Percentiles rank a stretch among this genome's conserved stretches.
phyloP scores from a whole-genome alignment of 108 stramenopile species.

The Fistulifera pelliculosa region DNA sequence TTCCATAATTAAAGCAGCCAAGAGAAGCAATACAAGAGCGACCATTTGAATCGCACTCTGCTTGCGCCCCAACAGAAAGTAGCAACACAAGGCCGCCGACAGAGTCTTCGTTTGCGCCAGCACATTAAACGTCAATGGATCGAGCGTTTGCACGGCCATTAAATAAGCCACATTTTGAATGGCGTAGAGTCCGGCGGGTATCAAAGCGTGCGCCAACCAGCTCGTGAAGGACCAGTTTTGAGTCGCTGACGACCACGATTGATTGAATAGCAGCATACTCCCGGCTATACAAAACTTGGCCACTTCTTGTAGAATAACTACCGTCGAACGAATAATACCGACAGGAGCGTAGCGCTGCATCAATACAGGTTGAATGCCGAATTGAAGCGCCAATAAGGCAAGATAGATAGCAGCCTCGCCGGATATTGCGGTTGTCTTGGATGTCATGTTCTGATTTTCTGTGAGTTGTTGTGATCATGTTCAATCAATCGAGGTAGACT shows the following conservation, averaged over 20 bases:
- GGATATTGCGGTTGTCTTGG: too few relatives aligned
- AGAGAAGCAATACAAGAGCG: slow-evolving; percentile 64
- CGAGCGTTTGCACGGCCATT: slow-evolving; percentile 81
- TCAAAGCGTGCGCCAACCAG: slow-evolving; percentile 54
- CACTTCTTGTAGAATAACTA: slow-evolving; percentile 47
- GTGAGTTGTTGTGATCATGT: too few relatives aligned
- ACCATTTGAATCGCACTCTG: slow-evolving; percentile 74
- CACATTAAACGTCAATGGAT: slow-evolving; percentile 86
- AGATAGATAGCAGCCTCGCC: slow-evolving; percentile 38
- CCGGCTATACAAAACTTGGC: slow-evolving; percentile 31
- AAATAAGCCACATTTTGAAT: slow-evolving; percentile 84
- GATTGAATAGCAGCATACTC: slow-evolving; percentile 16
- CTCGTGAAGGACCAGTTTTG: slow-evolving; percentile 41
- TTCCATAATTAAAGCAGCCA: slow-evolving; percentile 72
- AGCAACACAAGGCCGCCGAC: slow-evolving; percentile 86
- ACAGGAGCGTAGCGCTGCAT: slow-evolving; percentile 41
- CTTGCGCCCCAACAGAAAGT: slow-evolving; percentile 68
- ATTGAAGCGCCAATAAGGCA: slow-evolving; percentile 76
- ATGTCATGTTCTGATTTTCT: too few relatives aligned
- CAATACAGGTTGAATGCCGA: slow-evolving; percentile 85
- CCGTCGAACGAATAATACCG: slow-evolving; percentile 41
- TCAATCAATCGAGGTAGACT: too few relatives aligned
- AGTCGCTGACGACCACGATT: slow-evolving; percentile 7
- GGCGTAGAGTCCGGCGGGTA: slow-evolving; percentile 86
- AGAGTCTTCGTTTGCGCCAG: slow-evolving; percentile 93